A percentile compares a stretch with the other conserved stretches of the same genome.
These are phyloP conservation scores for Trichoderma brevicompactum DNA, from an alignment of 2,329 filamentous ascomycete genomes.

Conservation along the genomic window DNA sequence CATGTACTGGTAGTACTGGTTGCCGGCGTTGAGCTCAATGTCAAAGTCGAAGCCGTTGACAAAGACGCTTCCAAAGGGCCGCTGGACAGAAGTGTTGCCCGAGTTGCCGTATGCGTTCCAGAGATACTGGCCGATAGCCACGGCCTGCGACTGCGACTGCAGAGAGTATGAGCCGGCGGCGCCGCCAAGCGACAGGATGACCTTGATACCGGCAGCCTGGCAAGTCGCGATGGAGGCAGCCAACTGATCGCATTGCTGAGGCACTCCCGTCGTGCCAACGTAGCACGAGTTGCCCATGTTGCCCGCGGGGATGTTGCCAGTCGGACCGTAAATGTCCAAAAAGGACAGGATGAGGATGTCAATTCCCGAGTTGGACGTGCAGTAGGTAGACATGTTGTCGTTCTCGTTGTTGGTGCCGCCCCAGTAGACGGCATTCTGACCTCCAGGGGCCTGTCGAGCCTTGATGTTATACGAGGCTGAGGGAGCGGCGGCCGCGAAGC, in stretches of 20 bases:
- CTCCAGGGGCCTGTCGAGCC: constrained; percentile 30
- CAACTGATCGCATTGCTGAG: constrained; percentile 43
- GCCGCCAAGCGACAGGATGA: constrained; percentile 52
- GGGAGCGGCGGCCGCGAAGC: constrained; percentile 29
- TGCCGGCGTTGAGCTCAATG: constrained; percentile 47
- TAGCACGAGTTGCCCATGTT: constrained; percentile 46
- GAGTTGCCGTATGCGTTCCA: constrained; percentile 51
- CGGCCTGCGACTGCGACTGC: constrained; percentile 34
- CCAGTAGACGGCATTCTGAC: constrained; percentile 41
- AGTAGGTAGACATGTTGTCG: constrained; percentile 44
- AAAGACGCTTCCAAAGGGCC: constrained; percentile 52
- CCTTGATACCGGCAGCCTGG: constrained; percentile 48
- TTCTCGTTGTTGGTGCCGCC: constrained; percentile 40
- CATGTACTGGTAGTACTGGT: constrained; percentile 43
- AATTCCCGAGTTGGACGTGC: constrained; percentile 44
- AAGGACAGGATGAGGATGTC: constrained; percentile 50
- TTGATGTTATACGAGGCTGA: not conserved
- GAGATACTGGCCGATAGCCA: constrained; percentile 34
- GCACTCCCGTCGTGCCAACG: constrained; percentile 35
- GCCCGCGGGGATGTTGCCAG: constrained; percentile 44
- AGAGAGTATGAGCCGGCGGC: constrained; percentile 42
- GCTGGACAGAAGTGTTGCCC: constrained; percentile 38
- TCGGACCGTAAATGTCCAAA: constrained; percentile 45
- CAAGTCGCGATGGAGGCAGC: constrained; percentile 49
- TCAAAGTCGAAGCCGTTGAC: constrained; percentile 60